phyloP scores from a whole-genome alignment of 768 basidiomycete genomes.

The Phaffia tasmanica region DNA sequence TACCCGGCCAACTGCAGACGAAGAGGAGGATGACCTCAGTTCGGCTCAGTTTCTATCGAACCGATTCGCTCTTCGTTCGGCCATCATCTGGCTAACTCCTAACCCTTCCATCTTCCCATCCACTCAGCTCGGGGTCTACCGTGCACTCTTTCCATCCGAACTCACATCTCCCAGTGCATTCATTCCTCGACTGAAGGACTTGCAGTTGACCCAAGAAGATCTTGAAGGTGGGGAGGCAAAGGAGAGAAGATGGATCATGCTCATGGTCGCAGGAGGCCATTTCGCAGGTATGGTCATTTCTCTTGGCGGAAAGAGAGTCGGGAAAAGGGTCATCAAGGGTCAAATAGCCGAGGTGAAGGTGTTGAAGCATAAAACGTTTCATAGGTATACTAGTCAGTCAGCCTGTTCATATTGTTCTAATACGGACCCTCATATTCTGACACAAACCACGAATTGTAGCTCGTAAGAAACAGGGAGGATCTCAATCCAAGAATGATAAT shows the following conservation, averaged over 20 bases:
- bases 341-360: constrained; percentile 46
- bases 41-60: constrained; percentile 23
- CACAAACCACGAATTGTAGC: constrained; percentile 44
- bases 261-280: constrained; percentile 96
- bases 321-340: constrained; percentile 40
- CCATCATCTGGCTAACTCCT: constrained; percentile 69
- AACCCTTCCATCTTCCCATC: constrained; percentile 51
- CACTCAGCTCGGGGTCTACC: constrained; percentile 84
- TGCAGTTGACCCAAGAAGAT: constrained; percentile 43
- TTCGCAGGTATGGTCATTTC: constrained; percentile 80
- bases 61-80: constrained; percentile 46
- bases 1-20: constrained; percentile 37
- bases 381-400: constrained; percentile 87
- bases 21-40: constrained; percentile 31
- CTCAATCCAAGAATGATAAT: constrained; percentile 82
- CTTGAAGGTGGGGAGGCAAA: constrained; percentile 42
- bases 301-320: constrained; percentile 42
- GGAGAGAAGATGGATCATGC: constrained; percentile 70
- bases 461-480: constrained; percentile 92
- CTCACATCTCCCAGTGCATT: constrained; percentile 33
- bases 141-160: constrained; percentile 53
- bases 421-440: neutral
- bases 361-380: constrained; percentile 85
- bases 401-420: neutral
- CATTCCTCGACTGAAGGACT: constrained; percentile 31